phyloP scores from a whole-genome alignment of 2,329 filamentous ascomycete genomes.

The Sclerotinia trifoliorum region DNA sequence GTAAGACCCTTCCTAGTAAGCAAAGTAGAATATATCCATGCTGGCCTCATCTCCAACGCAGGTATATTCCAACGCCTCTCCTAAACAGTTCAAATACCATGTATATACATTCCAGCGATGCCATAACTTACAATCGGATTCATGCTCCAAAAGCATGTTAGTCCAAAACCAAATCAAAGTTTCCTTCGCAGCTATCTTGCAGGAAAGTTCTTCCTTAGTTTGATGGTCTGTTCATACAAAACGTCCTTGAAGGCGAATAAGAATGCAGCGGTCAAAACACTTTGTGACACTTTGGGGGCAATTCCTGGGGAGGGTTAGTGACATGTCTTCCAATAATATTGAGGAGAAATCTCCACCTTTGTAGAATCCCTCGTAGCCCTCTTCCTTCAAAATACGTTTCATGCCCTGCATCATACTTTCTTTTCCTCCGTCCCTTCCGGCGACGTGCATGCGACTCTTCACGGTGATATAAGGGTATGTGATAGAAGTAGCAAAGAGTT shows the following conservation, averaged over 20 bases:
- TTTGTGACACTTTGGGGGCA: slow-evolving; percentile 93
- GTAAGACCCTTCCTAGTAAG: neutral
- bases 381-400: slow-evolving; percentile 76
- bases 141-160: neutral
- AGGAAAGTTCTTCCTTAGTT: slow-evolving; percentile 50
- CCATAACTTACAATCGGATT: slow-evolving; percentile 15
- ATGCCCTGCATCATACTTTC: slow-evolving; percentile 79
- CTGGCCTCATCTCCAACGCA: slow-evolving; percentile 12
- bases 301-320: slow-evolving; percentile 62
- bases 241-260: slow-evolving; percentile 98
- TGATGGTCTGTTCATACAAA: slow-evolving; percentile 79
- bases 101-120: slow-evolving; percentile 11
- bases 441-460: slow-evolving; percentile 97
- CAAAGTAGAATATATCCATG: neutral
- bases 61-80: slow-evolving; percentile 9
- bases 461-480: slow-evolving; percentile 99
- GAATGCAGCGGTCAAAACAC: slow-evolving; percentile 92
- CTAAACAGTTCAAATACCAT: slow-evolving; percentile 9
- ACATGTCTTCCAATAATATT: neutral
- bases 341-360: slow-evolving; percentile 61
- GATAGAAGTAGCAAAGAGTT: slow-evolving; percentile 87
- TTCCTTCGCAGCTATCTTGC: slow-evolving; percentile 29
- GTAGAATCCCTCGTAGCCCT: slow-evolving; percentile 90
- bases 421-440: slow-evolving; percentile 69
- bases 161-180: neutral